These are phyloP conservation scores for Microcyclospora tardicrescens DNA, from an alignment of 2,329 filamentous ascomycete genomes.

Conservation along the genomic window DNA sequence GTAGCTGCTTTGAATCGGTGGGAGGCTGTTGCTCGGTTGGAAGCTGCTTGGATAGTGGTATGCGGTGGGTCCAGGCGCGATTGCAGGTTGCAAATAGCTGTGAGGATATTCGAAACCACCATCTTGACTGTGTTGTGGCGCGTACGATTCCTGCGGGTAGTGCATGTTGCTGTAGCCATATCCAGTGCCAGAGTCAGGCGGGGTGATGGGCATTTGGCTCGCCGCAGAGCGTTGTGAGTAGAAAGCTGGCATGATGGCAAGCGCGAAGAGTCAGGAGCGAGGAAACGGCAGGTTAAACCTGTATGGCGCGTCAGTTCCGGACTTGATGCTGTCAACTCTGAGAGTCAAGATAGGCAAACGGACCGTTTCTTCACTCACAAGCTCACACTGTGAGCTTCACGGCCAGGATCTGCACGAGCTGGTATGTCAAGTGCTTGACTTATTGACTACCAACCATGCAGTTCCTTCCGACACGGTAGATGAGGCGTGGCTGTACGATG, in stretches of 20 bases:
- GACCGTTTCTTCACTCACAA: constrained; percentile 6
- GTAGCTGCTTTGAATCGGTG: constrained; percentile 23
- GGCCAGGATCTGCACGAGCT: no score
- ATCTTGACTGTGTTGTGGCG: constrained; percentile 28
- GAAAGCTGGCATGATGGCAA: constrained; percentile 38
- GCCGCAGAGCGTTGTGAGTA: constrained; percentile 31
- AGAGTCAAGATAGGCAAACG: background rate
- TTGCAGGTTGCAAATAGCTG: constrained; percentile 30
- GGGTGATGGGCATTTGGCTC: constrained; percentile 33
- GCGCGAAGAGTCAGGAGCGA: constrained; percentile 23
- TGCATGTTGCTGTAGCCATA: constrained; percentile 27
- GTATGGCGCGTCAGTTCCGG: no score
- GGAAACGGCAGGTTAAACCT: constrained; percentile 29
- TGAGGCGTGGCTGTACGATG: no score
- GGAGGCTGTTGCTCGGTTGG: constrained; percentile 18
- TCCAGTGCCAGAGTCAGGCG: constrained; percentile 35
- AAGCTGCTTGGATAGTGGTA: constrained; percentile 21
- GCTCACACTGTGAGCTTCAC: no score
- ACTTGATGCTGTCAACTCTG: background rate
- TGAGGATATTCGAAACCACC: constrained; percentile 33
- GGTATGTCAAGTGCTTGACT: no score
- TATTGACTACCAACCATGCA: no score
- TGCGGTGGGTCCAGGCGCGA: constrained; percentile 17
- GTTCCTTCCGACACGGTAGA: no score
- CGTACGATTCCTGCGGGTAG: constrained; percentile 33